These are phyloP conservation scores for Akanthomyces lecanii DNA, from an alignment of 2,329 filamentous ascomycete species.

Conservation along the genomic window DNA sequence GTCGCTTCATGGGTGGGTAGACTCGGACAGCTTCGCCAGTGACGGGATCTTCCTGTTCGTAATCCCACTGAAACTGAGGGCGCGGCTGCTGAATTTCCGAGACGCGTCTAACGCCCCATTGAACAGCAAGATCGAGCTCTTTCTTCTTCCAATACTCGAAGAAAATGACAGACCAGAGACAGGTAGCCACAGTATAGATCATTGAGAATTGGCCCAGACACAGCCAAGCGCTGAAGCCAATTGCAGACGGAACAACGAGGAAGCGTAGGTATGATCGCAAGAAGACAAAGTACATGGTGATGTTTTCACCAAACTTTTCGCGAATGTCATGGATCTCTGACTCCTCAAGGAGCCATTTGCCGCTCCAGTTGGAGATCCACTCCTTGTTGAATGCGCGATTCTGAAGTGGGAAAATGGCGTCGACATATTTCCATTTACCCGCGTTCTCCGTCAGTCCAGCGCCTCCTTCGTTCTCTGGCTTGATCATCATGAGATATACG, in stretches of 20 bases:
- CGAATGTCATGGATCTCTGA: slow-evolving; percentile 70
- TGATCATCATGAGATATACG: slow-evolving; percentile 80
- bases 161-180: slow-evolving; percentile 84
- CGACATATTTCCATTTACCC: slow-evolving; percentile 68
- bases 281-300: slow-evolving; percentile 95
- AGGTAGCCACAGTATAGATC: slow-evolving; percentile 72
- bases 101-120: slow-evolving; percentile 85
- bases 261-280: slow-evolving; percentile 87
- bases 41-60: slow-evolving; percentile 70
- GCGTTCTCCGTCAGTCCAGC: slow-evolving; percentile 69
- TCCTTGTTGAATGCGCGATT: slow-evolving; percentile 69
- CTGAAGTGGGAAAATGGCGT: slow-evolving; percentile 74
- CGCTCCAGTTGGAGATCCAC: slow-evolving; percentile 72
- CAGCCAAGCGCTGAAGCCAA: slow-evolving; percentile 74
- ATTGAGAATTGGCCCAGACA: slow-evolving; percentile 82
- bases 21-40: slow-evolving; percentile 74
- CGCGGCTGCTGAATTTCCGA: slow-evolving; percentile 75
- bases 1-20: slow-evolving; percentile 71
- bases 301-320: slow-evolving; percentile 73
- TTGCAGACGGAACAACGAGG: slow-evolving; percentile 72
- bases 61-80: slow-evolving; percentile 74
- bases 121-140: slow-evolving; percentile 77
- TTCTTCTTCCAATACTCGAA: slow-evolving; percentile 97
- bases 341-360: slow-evolving; percentile 62
- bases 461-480: slow-evolving; percentile 68